Conservation (phyloP, 192 early-diverging fungal genomes). For the Podila clonocystis region DNA sequence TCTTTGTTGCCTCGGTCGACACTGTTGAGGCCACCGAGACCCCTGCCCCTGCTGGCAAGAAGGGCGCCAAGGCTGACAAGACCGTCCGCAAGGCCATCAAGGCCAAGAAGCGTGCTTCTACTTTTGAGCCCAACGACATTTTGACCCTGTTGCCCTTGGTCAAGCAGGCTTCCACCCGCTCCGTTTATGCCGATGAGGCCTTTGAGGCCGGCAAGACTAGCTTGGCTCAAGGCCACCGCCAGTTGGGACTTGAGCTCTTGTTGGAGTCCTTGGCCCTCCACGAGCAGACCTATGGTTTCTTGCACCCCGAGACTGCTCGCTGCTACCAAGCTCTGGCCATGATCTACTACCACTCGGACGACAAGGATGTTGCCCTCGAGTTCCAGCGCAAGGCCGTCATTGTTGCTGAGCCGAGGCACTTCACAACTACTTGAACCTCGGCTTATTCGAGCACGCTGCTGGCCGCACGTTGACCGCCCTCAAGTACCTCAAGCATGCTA, state of each 20-base stretch:
- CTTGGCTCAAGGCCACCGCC: conserved; percentile 81
- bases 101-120: conserved; percentile 61
- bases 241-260: conserved; percentile 84
- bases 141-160: conserved; percentile 77
- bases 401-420: conserved; percentile 86
- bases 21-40: conserved; percentile 32
- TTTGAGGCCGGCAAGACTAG: conserved; percentile 86
- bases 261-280: conserved; percentile 85
- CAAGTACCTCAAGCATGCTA: conserved; percentile 82
- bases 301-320: conserved; percentile 91
- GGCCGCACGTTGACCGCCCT: conserved; percentile 79
- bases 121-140: conserved; percentile 74
- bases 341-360: conserved; percentile 79
- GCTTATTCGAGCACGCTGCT: conserved; percentile 86
- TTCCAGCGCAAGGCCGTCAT: conserved; percentile 85
- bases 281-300: conserved; percentile 93
- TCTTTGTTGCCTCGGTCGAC: conserved; percentile 58
- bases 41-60: conserved; percentile 27
- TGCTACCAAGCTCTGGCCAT: conserved; percentile 86
- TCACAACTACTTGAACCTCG: conserved; percentile 92
- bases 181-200: conserved; percentile 88
- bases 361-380: conserved; percentile 71
- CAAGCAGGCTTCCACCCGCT: conserved; percentile 71
- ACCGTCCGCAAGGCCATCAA: conserved; percentile 49
- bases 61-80: conserved; percentile 34